Evolutionary conservation across 805 yeast genomes (phyloP).

Genomic region (Hanseniaspora jakobsenii): DNA sequence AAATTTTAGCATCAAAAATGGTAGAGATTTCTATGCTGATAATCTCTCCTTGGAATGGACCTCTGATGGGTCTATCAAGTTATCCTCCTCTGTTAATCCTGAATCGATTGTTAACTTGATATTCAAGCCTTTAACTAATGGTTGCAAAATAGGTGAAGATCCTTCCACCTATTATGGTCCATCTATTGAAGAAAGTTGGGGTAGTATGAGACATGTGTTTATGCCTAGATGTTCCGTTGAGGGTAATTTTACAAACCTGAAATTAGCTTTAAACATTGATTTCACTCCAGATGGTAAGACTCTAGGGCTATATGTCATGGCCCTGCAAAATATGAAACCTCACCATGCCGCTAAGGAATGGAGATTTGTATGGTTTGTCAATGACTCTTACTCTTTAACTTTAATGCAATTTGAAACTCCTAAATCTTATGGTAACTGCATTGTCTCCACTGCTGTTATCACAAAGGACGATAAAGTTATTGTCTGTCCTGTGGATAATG

Average conservation of each 20-base stretch:
- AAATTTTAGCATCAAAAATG: slow-evolving; percentile 52
- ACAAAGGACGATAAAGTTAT: slow-evolving; percentile 53
- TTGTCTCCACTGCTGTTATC: slow-evolving; percentile 68
- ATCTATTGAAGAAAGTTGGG: slow-evolving; percentile 81
- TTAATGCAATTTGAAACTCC: slow-evolving; percentile 96
- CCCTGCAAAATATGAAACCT: slow-evolving; percentile 97
- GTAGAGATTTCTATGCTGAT: slow-evolving; percentile 70
- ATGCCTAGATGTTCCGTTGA: slow-evolving; percentile 79
- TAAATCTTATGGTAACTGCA: slow-evolving; percentile 68
- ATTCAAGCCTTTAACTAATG: slow-evolving; percentile 45
- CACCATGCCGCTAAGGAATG: slow-evolving; percentile 96
- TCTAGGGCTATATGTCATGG: slow-evolving; percentile 72
- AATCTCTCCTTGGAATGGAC: slow-evolving; percentile 50
- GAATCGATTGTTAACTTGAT: slow-evolving; percentile 61
- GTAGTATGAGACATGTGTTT: slow-evolving; percentile 86
- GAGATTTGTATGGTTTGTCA: slow-evolving; percentile 88
- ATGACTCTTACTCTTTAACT: slow-evolving; percentile 58
- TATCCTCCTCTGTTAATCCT: slow-evolving; percentile 51
- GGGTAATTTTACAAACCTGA: slow-evolving; percentile 49
- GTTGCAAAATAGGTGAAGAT: slow-evolving; percentile 80
- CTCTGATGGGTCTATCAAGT: slow-evolving; percentile 41
- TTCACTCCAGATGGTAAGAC: slow-evolving; percentile 19
- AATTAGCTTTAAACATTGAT: slow-evolving; percentile 21
- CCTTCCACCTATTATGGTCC: slow-evolving; percentile 83
- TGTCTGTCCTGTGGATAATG: slow-evolving; percentile 54